These are phyloP conservation scores for Haplographium delicatum DNA, from an alignment of 495 filamentous ascomycete species.

Conservation along the genomic window DNA sequence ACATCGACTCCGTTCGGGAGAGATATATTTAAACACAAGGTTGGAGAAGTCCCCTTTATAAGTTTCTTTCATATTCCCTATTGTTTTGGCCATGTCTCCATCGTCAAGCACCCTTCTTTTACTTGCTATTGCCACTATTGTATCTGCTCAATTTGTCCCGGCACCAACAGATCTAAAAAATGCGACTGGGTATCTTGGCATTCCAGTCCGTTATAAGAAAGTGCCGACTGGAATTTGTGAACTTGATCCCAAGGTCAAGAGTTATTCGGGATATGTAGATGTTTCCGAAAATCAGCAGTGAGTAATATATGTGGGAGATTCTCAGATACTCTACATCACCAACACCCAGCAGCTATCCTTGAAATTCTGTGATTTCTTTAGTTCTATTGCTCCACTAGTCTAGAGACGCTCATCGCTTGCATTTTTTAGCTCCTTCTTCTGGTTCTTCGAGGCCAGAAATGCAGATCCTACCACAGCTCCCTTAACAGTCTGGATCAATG, in stretches of 20 bases:
- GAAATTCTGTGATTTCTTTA: not conserved
- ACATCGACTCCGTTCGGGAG: no score
- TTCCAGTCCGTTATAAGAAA: constrained; percentile 56
- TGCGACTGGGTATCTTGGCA: constrained; percentile 44
- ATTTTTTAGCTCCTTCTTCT: constrained; percentile 55
- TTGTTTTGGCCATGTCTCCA: constrained; percentile 5
- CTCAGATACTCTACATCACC: not conserved
- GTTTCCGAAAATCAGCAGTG: constrained; percentile 50
- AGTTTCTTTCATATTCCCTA: no score
- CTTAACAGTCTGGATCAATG: constrained; percentile 59
- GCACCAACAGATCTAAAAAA: constrained; percentile 47
- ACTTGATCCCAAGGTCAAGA: constrained; percentile 57
- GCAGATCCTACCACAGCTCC: constrained; percentile 47
- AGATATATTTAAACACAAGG: no score
- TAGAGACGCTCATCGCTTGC: not conserved
- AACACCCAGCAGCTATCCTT: not conserved
- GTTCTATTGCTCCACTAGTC: not conserved
- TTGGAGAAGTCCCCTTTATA: no score
- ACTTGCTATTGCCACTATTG: constrained; percentile 3
- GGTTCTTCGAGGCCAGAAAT: constrained; percentile 59
- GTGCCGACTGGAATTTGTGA: constrained; percentile 62
- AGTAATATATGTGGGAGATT: not conserved
- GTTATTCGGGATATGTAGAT: constrained; percentile 63
- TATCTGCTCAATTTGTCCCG: constrained; percentile 52
- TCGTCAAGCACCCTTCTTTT: not conserved